Evolutionary conservation across 345 rosid genomes (phyloP).

Genomic region (Clarkia xantiana): DNA sequence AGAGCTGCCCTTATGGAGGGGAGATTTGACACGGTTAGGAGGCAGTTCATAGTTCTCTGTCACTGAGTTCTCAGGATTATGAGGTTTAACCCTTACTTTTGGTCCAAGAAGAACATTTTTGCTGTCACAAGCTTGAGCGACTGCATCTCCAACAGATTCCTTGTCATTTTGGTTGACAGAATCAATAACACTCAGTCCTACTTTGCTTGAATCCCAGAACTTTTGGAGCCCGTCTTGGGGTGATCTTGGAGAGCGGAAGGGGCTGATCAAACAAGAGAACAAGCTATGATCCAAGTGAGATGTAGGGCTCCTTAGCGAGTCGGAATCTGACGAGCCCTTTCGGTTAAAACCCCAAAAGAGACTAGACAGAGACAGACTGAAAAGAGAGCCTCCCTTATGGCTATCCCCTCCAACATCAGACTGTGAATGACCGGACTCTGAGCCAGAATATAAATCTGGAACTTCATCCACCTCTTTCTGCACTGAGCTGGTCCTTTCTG

Average conservation of each 20-base stretch:
- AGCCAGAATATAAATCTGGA: conserved; percentile 8
- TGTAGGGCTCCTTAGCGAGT: conserved; percentile 77
- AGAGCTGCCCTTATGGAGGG: conserved; percentile 32
- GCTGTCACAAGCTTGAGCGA: conserved; percentile 18
- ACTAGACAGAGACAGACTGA: conserved; percentile 41
- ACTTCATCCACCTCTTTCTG: conserved; percentile 27
- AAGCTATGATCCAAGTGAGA: conserved; percentile 70
- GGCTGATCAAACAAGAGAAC: conserved; percentile 35
- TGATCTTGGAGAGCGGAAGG: conserved; percentile 25
- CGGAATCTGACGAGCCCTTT: conserved; percentile 50
- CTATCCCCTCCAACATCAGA: conserved; percentile 14
- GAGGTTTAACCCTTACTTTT: conserved; percentile 31
- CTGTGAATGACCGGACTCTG: conserved; percentile 18
- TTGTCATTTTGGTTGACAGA: conserved; percentile 31
- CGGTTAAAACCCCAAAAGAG: conserved; percentile 50
- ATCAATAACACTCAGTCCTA: conserved; percentile 76
- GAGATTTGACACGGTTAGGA: conserved; percentile 21
- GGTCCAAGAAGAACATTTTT: conserved; percentile 61
- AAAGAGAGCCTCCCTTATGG: conserved; percentile 24
- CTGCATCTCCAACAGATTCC: conserved; percentile 12
- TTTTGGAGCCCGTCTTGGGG: conserved; percentile 14
- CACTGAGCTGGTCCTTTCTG: conserved; percentile 33
- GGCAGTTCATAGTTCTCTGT: conserved; percentile 32
- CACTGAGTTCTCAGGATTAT: conserved; percentile 25
- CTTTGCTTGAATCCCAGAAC: conserved; percentile 60